phyloP scores from a whole-genome alignment of 495 filamentous ascomycete genomes.

The Entonaema liquescens region DNA sequence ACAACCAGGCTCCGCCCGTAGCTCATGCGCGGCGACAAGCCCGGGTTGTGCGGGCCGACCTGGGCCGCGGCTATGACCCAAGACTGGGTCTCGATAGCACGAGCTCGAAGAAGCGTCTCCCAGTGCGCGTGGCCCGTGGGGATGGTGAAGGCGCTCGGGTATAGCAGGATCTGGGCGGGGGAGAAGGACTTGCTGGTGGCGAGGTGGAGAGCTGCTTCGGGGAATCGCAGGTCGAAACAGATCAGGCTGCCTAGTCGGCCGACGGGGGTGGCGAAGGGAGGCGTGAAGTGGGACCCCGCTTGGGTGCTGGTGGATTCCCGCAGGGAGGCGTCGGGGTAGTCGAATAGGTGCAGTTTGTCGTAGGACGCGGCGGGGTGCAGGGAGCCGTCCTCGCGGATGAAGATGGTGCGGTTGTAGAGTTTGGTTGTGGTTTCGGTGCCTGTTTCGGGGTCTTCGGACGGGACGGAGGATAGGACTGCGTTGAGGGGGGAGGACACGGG shows the following conservation, averaged over 20 bases:
- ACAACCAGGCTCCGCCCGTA: conserved; percentile 92
- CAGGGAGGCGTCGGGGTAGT: conserved; percentile 44
- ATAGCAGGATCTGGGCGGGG: conserved; percentile 63
- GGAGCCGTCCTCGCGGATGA: conserved; percentile 53
- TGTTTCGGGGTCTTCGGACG: conserved; percentile 14
- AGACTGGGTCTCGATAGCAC: conserved; percentile 89
- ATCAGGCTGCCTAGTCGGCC: conserved; percentile 82
- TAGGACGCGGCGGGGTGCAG: conserved; percentile 47
- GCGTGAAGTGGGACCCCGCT: conserved; percentile 49
- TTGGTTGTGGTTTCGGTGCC: conserved; percentile 32
- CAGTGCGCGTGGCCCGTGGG: conserved; percentile 89
- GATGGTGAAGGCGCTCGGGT: conserved; percentile 90
- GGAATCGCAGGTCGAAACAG: conserved; percentile 93
- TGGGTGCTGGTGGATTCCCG: conserved; percentile 48
- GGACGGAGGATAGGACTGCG: conserved; percentile 14
- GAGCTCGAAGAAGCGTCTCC: conserved; percentile 76
- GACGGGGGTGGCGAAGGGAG: conserved; percentile 75
- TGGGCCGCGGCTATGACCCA: conserved; percentile 93
- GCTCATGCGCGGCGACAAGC: conserved; percentile 66
- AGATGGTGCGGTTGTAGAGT: conserved; percentile 59
- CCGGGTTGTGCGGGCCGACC: conserved; percentile 77
- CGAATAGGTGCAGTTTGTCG: conserved; percentile 68
- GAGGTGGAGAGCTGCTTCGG: conserved; percentile 75
- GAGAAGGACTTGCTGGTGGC: background rate
- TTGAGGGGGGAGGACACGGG: conserved; percentile 7